Conservation (phyloP, 208 protist species). For the Leishmania amazonensis region DNA sequence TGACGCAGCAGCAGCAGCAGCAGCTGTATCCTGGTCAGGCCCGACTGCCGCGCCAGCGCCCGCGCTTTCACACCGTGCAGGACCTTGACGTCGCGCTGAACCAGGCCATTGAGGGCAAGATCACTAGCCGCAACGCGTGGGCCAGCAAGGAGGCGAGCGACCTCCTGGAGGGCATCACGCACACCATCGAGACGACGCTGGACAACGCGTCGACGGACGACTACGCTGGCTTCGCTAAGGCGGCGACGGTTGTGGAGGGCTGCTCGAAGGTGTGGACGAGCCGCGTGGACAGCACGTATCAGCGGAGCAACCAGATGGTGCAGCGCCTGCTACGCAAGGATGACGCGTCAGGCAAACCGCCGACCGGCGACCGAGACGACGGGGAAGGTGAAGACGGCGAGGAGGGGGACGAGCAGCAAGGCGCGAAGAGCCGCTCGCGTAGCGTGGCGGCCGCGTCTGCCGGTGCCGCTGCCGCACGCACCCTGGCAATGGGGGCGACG, state of each 20-base stretch:
- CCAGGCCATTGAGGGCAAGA: constrained; percentile 89
- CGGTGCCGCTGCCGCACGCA: constrained; percentile 45
- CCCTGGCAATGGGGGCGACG: constrained; percentile 69
- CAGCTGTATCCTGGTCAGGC: constrained; percentile 10
- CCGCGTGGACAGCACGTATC: constrained; percentile 90
- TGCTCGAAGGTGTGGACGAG: constrained; percentile 93
- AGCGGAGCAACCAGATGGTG: constrained; percentile 87
- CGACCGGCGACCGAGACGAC: constrained; percentile 37
- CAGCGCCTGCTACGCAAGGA: constrained; percentile 86
- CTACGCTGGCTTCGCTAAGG: constrained; percentile 90
- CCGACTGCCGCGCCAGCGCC: constrained; percentile 60
- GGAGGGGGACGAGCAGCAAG: constrained; percentile 16
- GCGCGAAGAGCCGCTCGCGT: constrained; percentile 29
- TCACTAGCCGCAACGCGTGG: constrained; percentile 92
- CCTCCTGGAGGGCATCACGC: constrained; percentile 87
- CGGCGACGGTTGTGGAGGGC: constrained; percentile 92
- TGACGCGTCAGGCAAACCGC: constrained; percentile 21
- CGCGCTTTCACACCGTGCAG: constrained; percentile 84
- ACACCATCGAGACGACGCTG: constrained; percentile 86
- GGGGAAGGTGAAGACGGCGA: constrained; percentile 24
- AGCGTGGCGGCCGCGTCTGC: constrained; percentile 18
- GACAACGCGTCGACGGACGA: constrained; percentile 67
- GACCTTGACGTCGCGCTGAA: constrained; percentile 87
- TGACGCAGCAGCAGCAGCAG: constrained; percentile 17
- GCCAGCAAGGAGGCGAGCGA: constrained; percentile 86